phyloP scores from a whole-genome alignment of 2,329 filamentous ascomycete genomes.

The Alternaria angustiovoidea region DNA sequence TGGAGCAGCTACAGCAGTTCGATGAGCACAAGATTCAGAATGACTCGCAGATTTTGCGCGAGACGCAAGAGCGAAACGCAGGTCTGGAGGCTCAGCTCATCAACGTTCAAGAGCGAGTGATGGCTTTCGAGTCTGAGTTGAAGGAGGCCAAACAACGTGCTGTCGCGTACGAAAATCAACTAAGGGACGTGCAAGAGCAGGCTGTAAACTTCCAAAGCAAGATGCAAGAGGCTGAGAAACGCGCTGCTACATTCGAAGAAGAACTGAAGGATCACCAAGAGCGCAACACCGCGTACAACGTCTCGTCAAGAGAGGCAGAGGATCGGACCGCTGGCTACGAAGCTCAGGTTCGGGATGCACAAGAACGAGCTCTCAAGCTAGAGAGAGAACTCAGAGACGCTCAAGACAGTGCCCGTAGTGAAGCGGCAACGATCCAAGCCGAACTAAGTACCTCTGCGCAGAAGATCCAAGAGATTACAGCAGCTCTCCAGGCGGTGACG shows the following conservation, averaged over 20 bases:
- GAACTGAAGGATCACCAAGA: constrained; percentile 44
- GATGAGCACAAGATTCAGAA: constrained; percentile 35
- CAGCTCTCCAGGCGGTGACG: constrained; percentile 37
- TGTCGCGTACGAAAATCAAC: constrained; percentile 43
- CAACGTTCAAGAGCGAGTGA: constrained; percentile 46
- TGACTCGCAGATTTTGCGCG: constrained; percentile 34
- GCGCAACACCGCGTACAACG: constrained; percentile 29
- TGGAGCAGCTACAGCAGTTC: constrained; percentile 41
- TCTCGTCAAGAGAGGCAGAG: constrained; percentile 31
- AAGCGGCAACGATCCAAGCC: constrained; percentile 48
- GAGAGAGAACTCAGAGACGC: constrained; percentile 44
- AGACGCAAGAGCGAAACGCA: constrained; percentile 43
- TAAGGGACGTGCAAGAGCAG: constrained; percentile 44
- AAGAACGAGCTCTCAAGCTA: constrained; percentile 44
- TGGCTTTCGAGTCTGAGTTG: constrained; percentile 41
- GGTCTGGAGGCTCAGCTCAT: constrained; percentile 44
- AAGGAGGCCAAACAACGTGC: constrained; percentile 38
- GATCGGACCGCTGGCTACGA: constrained; percentile 41
- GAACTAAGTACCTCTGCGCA: constrained; percentile 45
- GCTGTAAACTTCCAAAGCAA: constrained; percentile 42
- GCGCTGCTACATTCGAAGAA: constrained; percentile 37
- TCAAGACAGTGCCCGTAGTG: constrained; percentile 45
- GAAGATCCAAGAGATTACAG: constrained; percentile 40
- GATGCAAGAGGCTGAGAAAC: constrained; percentile 37
- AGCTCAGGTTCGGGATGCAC: constrained; percentile 42